Conservation (phyloP, 140 eudicot species). For the Erigeron philadelphicus region DNA sequence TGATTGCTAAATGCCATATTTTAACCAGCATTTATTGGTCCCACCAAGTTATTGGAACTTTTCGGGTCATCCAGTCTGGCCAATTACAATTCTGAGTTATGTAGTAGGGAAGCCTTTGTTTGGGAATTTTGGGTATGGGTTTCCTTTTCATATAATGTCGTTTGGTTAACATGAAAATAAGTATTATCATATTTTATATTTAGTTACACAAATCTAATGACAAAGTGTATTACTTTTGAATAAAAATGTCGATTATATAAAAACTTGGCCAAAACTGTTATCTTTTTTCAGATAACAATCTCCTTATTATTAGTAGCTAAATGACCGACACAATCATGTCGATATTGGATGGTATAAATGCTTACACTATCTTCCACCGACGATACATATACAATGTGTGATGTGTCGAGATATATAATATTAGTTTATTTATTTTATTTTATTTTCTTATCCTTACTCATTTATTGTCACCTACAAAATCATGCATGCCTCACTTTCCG, state of each 20-base stretch:
- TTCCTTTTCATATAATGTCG: too few species aligned
- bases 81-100: constrained; percentile 16
- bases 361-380: constrained; percentile 33
- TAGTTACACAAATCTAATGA: too few species aligned
- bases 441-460: constrained; percentile 25
- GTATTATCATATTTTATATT: too few species aligned
- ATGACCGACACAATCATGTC: constrained; percentile 43
- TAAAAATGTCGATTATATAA: too few species aligned
- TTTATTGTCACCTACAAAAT: constrained; percentile 34
- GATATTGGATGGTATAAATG: constrained; percentile 28
- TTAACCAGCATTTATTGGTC: constrained; percentile 18
- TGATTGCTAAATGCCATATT: constrained; percentile 35
- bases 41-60: constrained; percentile 21
- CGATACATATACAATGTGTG: constrained; percentile 17
- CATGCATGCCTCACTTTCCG: constrained; percentile 35
- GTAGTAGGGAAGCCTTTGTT: too few species aligned
- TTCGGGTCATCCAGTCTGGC: constrained; percentile 17
- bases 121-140: too few species aligned
- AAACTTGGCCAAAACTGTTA: too few species aligned
- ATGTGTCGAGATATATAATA: constrained; percentile 1
- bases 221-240: too few species aligned
- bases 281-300: neutral
- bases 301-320: constrained; percentile 1
- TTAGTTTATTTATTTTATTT: constrained; percentile 6
- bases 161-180: too few species aligned